phyloP scores from a whole-genome alignment of 78 protist genomes.

The Pigoraptor vietnamica region DNA sequence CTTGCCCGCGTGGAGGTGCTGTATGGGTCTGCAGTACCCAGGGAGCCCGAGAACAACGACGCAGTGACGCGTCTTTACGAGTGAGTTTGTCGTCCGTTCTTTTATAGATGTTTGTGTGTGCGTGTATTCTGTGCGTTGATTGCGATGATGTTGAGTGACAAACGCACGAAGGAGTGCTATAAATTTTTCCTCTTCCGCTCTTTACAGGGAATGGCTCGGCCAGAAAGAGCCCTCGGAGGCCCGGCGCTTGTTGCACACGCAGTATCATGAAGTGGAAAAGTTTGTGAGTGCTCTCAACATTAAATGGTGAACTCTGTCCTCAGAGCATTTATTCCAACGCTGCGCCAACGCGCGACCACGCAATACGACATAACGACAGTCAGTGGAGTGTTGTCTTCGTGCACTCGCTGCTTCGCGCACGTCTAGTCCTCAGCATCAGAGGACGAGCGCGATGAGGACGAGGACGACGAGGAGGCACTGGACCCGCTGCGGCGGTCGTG shows the following conservation, averaged over 20 bases:
- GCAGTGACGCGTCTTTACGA: background rate
- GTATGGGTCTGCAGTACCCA: background rate
- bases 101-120: too few species aligned
- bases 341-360: too few species aligned
- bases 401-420: background rate
- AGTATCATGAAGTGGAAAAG: background rate
- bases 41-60: background rate
- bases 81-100: background rate
- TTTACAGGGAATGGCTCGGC: background rate
- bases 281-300: background rate
- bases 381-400: too few species aligned
- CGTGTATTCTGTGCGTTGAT: too few species aligned
- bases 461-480: background rate
- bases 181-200: too few species aligned
- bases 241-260: background rate
- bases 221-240: too few species aligned
- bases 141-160: too few species aligned
- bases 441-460: background rate
- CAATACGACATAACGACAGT: too few species aligned
- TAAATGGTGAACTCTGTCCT: background rate
- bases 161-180: too few species aligned
- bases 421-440: background rate
- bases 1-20: background rate
- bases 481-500: too few species aligned
- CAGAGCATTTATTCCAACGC: too few species aligned